A percentile compares a stretch with the other conserved stretches of the same genome.
Evolutionary conservation across 2,329 filamentous ascomycete species (phyloP).

Genomic region (Colletotrichum higginsianum): DNA sequence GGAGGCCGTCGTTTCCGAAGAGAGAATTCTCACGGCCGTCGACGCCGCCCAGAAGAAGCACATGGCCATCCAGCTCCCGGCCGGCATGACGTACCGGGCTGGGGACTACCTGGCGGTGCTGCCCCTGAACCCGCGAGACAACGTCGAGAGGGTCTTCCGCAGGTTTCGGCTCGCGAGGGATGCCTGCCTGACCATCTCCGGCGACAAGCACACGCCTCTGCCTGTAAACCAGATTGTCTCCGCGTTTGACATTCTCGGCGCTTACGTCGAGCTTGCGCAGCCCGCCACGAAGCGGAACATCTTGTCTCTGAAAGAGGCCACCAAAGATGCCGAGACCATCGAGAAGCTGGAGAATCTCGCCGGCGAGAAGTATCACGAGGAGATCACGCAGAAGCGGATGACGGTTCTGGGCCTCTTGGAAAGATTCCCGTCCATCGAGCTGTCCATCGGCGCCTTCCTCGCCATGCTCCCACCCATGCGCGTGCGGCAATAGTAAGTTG

Average conservation of each 20-base stretch:
- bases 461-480: conserved; percentile 76
- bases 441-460: conserved; percentile 73
- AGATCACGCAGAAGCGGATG: conserved; percentile 63
- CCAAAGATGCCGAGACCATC: conserved; percentile 51
- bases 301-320: conserved; percentile 42
- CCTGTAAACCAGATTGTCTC: conserved; percentile 71
- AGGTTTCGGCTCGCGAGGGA: conserved; percentile 80
- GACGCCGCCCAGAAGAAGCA: conserved; percentile 72
- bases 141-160: conserved; percentile 74
- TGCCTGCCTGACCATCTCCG: conserved; percentile 72
- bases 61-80: conserved; percentile 78
- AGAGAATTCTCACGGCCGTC: conserved; percentile 63
- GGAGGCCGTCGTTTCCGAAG: conserved; percentile 70
- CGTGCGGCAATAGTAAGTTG: conserved; percentile 51
- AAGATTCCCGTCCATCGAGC: conserved; percentile 64
- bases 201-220: conserved; percentile 66
- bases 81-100: conserved; percentile 75
- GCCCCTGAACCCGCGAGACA: conserved; percentile 76
- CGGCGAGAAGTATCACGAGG: conserved; percentile 55
- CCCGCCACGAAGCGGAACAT: conserved; percentile 77
- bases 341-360: conserved; percentile 55
- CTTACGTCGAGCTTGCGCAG: conserved; percentile 81
- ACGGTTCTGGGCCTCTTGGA: conserved; percentile 75
- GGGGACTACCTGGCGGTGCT: conserved; percentile 85
- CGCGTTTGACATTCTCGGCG: conserved; percentile 74